Evolutionary conservation across 768 basidiomycete genomes (phyloP), one percentile per base, ranked within the genome.

Genomic region (Boletus pseudopeckii): DNA sequence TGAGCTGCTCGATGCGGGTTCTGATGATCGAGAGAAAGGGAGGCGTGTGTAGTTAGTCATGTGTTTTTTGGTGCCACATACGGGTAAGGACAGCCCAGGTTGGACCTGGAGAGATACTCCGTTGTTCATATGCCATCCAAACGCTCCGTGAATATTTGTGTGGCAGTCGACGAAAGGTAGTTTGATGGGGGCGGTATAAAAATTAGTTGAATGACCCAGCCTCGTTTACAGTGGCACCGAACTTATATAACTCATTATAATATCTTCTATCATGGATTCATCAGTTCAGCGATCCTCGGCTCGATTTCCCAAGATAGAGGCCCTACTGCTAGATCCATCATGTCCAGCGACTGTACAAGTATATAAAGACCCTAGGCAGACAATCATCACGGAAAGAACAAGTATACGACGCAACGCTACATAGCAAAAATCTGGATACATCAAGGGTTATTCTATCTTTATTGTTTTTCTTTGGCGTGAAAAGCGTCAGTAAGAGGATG

Each of bases 1-100:
- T 7, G 63, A 54, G 44, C 61, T 64, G 37, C 30, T 66, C 22
- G 64, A 52, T 43, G 55, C 20, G 4, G 61, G 59, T 60, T 67
- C 61, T 67, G 45, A 34, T 17, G 22, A 51, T 20, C 7, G 11
- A 10, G 14, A 20, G 11, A 20, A 42, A 17, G 46, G 17, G 14
- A 30, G 20, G 33, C 22, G 40, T 15, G 39, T 30, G 43, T 28
- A 7, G 39, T 58, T 13, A 55, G 63, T 13, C 24, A 26, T 7
- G 47, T 28, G 1, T 28, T 28, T 22, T 48, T 48, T 49, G 43
- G 54, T 43, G 53, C 42, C 46, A 63, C 68, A 49, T 67, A 65
- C 51, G 47, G 33, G 59, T n/a, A 47, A 61, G 48, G 41, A 64
- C 46, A 5, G 70, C 46, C 68, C 68, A 69, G 18, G 63, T 53